Base-by-base conservation (phyloP, 352 stramenopile species). In the Globisporangium perplexum region DNA sequence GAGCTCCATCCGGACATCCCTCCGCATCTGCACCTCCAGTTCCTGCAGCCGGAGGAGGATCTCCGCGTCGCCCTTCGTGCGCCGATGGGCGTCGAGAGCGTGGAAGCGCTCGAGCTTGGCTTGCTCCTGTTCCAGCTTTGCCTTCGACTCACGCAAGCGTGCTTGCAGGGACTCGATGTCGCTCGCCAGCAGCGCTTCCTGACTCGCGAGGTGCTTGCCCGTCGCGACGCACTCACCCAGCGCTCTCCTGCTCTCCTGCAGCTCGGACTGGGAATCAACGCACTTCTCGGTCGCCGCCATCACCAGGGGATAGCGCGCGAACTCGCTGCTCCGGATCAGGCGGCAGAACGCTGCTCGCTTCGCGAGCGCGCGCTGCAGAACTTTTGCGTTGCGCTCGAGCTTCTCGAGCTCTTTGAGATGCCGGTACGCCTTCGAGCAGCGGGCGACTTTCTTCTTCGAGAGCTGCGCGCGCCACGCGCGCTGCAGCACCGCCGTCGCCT, bases 1-100 rank as follows among this genome's bases (percentile, higher is more conserved):
- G 1, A 92, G 62, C 20, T 88, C 81, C 35, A 75, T 47, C 15
- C 78, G 78, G 54, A 90, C 83, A 17, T 83, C 57, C 26, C 65
- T 53, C 2, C 78, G 66, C 62, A 79, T 86, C 17, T 57, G 48
- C 22, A 11, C 45, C 53, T 87, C 77, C 26, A 78, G 57, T 15
- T 74, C 65, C 17, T 69, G 50, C 17, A 89, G 58, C 17, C 69
- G 57, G 22, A 65, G 63, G 10, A 69, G 53, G 24, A 68, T 68
- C 7, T 26, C 22, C 44, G 74, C 66, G 23, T 84, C 74, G 11
- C 85, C 76, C 58, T 86, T 86, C 1, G 69, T 24, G 24, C 71
- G 66, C 18, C 74, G 71, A 46, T 78, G 50, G 4, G 70, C 65
- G 20, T 74, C 69, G 35, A 84, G 63, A 4, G 42, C 63, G n/a